Evolutionary conservation across 768 basidiomycete species (phyloP), one percentile per base, ranked within the genome.

Genomic region (Boletus sp.): DNA sequence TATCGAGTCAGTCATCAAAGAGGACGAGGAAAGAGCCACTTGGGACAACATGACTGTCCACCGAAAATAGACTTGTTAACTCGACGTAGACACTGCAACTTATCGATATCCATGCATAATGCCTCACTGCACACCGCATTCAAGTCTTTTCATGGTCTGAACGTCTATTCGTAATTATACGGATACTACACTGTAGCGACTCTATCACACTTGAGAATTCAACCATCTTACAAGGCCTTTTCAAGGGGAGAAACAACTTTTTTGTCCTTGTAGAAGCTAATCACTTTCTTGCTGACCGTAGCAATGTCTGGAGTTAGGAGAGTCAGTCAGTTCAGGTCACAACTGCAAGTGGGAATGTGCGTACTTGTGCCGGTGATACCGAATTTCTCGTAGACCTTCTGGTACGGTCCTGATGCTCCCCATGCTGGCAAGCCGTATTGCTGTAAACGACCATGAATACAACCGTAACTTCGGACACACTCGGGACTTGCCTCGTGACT

Each of bases 381-480:
- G 63, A 92, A 90, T 73, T 92, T 90, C 75, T 89, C 88, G 70
- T 97, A 97, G 13, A 95, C 88, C 76, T 93, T 81, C 72, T 85
- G 80, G 69, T 91, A 93, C 11, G 94, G 93, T 50, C 88, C 93
- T 19, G 93, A 95, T 15, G 90, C 84, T 68, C 93, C 93, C 88
- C 90, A 97, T 33, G 77, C 79, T 34, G 74, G 63, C 54, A 90
- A 70, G 65, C 89, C 90, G 56, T 77, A 90, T 79, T 90, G 88
- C 80, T 83, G 62, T 11, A 59, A 19, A 51, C 34, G 27, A 23
- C 38, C 25, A 19, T 56, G n/a, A 59, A 38, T 14, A 47, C 37
- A 5, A 38, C 17, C 19, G 13, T 14, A 1, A 45, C 11, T 23
- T 43, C 30, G 14, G 10, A 43, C 33, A 43, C 15, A 13, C 6